Percentiles rank a stretch among this genome's conserved stretches.
phyloP scores from a whole-genome alignment of 2,329 filamentous ascomycete genomes.

The Sporothrix inflata region DNA sequence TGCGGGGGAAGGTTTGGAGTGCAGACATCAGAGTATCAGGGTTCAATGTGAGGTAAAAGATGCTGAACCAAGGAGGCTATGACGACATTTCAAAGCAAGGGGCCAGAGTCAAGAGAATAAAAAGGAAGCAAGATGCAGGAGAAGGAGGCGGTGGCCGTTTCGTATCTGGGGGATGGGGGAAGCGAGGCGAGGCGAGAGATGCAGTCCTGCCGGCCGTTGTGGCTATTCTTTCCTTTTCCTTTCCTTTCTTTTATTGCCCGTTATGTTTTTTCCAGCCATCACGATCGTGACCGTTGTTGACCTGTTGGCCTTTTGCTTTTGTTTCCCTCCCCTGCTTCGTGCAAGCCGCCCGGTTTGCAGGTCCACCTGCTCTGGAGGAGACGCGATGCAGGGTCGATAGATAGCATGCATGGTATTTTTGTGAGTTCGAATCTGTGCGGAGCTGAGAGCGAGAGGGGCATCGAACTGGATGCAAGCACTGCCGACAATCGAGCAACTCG shows the following conservation, averaged over 20 bases:
- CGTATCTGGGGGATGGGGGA: neutral
- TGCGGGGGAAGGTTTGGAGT: neutral
- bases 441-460: neutral
- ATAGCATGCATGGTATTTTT: slow-evolving; percentile 3
- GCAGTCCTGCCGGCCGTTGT: neutral
- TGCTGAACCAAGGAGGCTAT: neutral
- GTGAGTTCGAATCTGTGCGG: neutral
- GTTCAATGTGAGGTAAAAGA: neutral
- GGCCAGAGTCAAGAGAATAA: neutral
- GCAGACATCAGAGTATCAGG: neutral
- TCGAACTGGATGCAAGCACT: neutral
- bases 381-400: neutral
- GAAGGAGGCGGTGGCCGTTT: neutral
- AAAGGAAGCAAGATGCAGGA: slow-evolving; percentile 16
- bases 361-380: neutral
- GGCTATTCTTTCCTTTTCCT: neutral
- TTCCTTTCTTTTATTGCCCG: neutral
- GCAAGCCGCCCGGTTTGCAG: neutral
- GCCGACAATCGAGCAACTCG: neutral
- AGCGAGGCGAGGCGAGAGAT: slow-evolving; percentile 6
- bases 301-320: neutral
- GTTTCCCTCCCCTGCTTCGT: neutral
- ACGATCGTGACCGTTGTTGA: neutral
- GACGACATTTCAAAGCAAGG: neutral
- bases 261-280: neutral